These are phyloP conservation scores for Penicillium canariense DNA, from an alignment of 495 filamentous ascomycete genomes.

Conservation along the genomic window DNA sequence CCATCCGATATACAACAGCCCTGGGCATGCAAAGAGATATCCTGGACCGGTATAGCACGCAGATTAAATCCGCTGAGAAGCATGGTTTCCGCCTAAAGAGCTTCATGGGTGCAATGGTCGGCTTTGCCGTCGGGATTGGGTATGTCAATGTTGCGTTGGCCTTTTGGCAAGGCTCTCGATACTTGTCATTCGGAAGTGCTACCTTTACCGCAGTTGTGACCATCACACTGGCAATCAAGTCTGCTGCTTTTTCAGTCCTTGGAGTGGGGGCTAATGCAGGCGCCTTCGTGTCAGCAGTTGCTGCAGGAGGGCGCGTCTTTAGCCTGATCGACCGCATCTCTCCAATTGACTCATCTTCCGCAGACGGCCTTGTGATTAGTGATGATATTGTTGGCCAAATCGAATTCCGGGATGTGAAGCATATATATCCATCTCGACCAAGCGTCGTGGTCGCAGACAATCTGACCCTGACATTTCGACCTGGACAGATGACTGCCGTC, in stretches of 20 bases:
- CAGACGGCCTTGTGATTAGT: neutral
- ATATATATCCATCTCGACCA: neutral
- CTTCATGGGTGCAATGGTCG: no score
- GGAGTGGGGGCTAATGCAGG: no score
- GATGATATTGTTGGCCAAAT: neutral
- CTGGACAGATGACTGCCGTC: constrained; percentile 53
- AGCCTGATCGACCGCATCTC: neutral
- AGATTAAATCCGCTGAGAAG: no score
- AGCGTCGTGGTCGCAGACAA: no score
- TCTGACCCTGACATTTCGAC: neutral
- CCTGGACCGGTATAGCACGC: neutral
- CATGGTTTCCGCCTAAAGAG: no score
- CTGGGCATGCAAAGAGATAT: neutral
- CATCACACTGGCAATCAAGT: neutral
- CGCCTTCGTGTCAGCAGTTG: no score
- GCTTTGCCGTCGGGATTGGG: no score
- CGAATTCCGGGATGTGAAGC: neutral
- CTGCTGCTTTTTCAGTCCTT: no score
- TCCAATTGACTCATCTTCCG: neutral
- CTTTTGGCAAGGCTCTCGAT: no score
- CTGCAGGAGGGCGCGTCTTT: neutral
- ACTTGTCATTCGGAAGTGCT: no score
- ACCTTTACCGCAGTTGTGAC: no score
- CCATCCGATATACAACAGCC: neutral
- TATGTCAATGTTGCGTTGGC: no score